These are phyloP conservation scores for Mycena rosella DNA, from an alignment of 768 basidiomycete species.

Conservation along the genomic window DNA sequence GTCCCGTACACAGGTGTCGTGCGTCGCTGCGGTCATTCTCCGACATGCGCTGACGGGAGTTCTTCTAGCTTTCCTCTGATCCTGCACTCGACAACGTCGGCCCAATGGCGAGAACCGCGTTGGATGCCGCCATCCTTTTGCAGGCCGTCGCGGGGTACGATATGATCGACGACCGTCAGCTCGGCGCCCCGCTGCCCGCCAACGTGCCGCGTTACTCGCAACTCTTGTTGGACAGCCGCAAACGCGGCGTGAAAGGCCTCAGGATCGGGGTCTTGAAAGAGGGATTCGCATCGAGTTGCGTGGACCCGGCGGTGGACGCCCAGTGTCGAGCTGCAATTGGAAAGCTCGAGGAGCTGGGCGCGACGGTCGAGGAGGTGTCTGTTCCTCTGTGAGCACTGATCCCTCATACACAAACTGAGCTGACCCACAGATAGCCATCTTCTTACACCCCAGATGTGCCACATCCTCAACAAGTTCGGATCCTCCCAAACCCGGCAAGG, in stretches of 20 bases:
- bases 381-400: slow-evolving; percentile 25
- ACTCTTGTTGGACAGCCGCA: background rate
- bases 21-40: background rate
- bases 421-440: slow-evolving; percentile 11
- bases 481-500: slow-evolving; percentile 31
- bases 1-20: slow-evolving; percentile 36
- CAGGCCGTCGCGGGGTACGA: slow-evolving; percentile 34
- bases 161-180: slow-evolving; percentile 33
- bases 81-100: slow-evolving; percentile 28
- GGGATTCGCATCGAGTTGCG: slow-evolving; percentile 16
- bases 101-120: slow-evolving; percentile 30
- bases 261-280: slow-evolving; percentile 32
- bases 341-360: slow-evolving; percentile 27
- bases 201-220: slow-evolving; percentile 26
- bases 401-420: background rate
- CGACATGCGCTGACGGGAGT: background rate
- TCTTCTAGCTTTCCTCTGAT: slow-evolving; percentile 26
- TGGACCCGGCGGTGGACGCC: slow-evolving; percentile 6
- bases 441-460: slow-evolving; percentile 11
- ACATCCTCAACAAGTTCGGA: slow-evolving; percentile 28
- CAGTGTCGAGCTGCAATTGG: slow-evolving; percentile 18
- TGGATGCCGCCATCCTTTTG: slow-evolving; percentile 30
- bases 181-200: slow-evolving; percentile 26
- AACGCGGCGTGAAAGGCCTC: slow-evolving; percentile 13
- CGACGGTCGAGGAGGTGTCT: slow-evolving; percentile 32